Conservation (phyloP, 2,329 filamentous ascomycete genomes). For the Pseudogymnoascus sp. region DNA sequence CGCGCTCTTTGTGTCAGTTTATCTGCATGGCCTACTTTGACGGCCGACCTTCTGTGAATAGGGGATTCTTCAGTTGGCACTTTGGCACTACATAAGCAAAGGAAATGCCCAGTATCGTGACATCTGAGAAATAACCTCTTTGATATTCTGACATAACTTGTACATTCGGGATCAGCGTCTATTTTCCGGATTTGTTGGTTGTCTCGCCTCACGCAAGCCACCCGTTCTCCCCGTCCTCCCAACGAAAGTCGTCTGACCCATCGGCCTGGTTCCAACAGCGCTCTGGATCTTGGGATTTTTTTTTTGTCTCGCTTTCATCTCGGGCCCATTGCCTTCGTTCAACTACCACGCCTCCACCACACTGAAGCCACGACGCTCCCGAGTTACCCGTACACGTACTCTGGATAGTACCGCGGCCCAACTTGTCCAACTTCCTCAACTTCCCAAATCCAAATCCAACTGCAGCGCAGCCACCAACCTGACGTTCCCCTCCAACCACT, state of each 20-base stretch:
- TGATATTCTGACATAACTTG: neutral
- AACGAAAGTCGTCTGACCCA: neutral
- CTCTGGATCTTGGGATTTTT: neutral
- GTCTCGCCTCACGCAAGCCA: neutral
- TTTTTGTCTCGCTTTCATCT: neutral
- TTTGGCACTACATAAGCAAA: slow-evolving; percentile 1
- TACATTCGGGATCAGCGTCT: neutral
- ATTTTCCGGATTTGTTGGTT: neutral
- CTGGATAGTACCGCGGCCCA: neutral
- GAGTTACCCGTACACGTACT: neutral
- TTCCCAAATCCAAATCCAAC: neutral
- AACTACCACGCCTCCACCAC: neutral
- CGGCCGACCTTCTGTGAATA: neutral
- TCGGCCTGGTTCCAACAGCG: neutral
- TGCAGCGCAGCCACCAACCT: neutral
- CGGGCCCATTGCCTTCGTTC: neutral
- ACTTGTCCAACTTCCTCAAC: neutral
- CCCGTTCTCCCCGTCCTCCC: neutral
- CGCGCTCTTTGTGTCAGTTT: neutral
- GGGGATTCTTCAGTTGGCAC: neutral
- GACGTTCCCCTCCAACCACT: neutral
- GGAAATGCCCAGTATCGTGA: neutral
- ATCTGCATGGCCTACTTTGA: slow-evolving; percentile 5
- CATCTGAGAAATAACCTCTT: neutral
- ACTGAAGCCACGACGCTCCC: neutral